Evolutionary conservation across 2,329 filamentous ascomycete species (phyloP), one percentile per base, ranked within the genome.

Genomic region (Curvularia sp.): DNA sequence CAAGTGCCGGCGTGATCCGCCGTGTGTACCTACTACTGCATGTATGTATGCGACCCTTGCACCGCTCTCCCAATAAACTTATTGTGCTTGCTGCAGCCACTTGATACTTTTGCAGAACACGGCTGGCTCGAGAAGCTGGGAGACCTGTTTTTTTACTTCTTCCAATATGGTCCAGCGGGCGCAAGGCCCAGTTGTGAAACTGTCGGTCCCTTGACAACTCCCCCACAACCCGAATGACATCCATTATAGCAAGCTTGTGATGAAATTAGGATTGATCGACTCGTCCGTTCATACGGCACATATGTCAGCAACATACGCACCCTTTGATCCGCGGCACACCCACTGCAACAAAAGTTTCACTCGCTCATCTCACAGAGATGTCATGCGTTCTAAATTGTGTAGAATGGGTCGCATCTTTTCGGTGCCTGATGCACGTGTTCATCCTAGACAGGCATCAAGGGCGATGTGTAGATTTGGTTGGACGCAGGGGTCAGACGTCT

Each of bases 401-500:
- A 41, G 30, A 43, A 28, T n/a, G 18, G 13, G 5, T 19, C 25
- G 42, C 25, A 34, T 38, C 32, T 36, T 49, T 38, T 39, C 10
- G 18, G 43, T 45, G 21, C n/a, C 21, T 38, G 32, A 21, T 38
- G 32, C 15, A n/a, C 21, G 21, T 25, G 15, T 38, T 25, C 19
- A 28, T 34, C 39, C 30, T 5, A 34, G 28, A 28, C 27, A 45
- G 41, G 21, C 19, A 25, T n/a, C 6, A 15, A n/a, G 15, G 8
- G 21, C 27, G 19, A 28, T 28, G 25, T 27, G 34, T 53, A 36
- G 34, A 48, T 55, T 60, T 55, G 28, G 41, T n/a, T 28, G 39
- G 57, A 36, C 15, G 50, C 54, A 63, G 56, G 67, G 63, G 54
- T 49, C 48, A 43, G 36, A 36, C 54, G 55, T 55, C 57, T 68